phyloP scores from a whole-genome alignment of 2,329 filamentous ascomycete species.

The Bipolaris sorokiniana region DNA sequence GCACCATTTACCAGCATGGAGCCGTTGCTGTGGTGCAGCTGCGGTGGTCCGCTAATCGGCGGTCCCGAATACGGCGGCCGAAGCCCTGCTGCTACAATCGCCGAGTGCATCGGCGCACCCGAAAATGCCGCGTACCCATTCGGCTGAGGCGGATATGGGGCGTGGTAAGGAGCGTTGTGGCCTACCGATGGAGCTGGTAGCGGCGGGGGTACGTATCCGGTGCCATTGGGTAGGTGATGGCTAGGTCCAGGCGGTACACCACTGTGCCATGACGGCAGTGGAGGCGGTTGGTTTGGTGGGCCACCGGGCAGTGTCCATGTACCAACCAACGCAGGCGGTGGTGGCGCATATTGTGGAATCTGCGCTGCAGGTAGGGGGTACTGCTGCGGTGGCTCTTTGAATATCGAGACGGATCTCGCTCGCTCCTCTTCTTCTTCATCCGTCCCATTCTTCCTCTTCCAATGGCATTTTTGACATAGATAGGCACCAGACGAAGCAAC shows the following conservation, averaged over 20 bases:
- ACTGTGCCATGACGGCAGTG: conserved; percentile 40
- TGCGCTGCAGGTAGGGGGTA: conserved; percentile 41
- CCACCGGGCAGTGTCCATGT: conserved; percentile 33
- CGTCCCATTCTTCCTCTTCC: conserved; percentile 51
- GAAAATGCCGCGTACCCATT: conserved; percentile 47
- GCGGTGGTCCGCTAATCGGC: conserved; percentile 36
- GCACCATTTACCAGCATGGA: conserved; percentile 44
- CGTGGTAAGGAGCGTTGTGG: conserved; percentile 41
- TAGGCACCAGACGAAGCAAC: conserved; percentile 31
- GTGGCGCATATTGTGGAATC: conserved; percentile 32
- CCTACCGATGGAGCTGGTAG: conserved; percentile 32
- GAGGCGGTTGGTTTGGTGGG: conserved; percentile 36
- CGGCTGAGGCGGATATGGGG: conserved; percentile 39
- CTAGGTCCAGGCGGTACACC: conserved; percentile 32
- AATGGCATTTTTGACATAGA: conserved; percentile 58
- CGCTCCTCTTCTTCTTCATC: conserved; percentile 40
- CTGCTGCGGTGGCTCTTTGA: conserved; percentile 44
- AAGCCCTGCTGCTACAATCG: conserved; percentile 36
- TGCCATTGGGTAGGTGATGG: conserved; percentile 42
- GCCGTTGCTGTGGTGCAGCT: conserved; percentile 43
- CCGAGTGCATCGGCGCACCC: conserved; percentile 36
- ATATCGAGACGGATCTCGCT: conserved; percentile 36
- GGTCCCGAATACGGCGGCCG: conserved; percentile 39
- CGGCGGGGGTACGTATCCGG: conserved; percentile 32
- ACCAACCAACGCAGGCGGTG: conserved; percentile 26